Base-by-base conservation (phyloP, 2,329 filamentous ascomycete species). In the Mollisiaceae sp. region DNA sequence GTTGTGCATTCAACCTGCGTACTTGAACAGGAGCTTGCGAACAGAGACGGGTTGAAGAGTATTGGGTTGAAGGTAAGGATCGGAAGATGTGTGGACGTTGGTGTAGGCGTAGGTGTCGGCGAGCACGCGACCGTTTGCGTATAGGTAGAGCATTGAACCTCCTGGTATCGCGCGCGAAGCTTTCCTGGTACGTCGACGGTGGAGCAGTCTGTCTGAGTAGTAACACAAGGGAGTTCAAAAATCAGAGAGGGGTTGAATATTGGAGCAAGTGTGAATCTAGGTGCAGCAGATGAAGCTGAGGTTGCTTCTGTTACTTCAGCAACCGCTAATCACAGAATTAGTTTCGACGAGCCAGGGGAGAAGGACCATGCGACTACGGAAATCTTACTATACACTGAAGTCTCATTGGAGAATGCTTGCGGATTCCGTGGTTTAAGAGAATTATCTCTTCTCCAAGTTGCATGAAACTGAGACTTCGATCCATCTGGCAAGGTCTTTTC, bases 401-500 rank as follows among this genome's bases (percentile, higher is more conserved):
- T 41, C 15, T 41, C 38, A 5, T 12, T 9, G 15, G 15, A 3
- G 15, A 3, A 12, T 12, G 38, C 12, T 41, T 41, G 38, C 12
- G 38, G 38, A 18, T 4, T 43, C 2, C 57, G 38, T 15, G 57
- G 57, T 47, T 27, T 8, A 4, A 59, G 20, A 14, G 36, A 47
- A 20, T 50, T 27, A 50, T 61, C 58, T 59, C 65, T 38, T 24
- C 59, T 45, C 57, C 38, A 45, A 38, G 65, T 54, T 12, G 54
- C 27, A 60, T 64, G 65, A 22, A 66, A 66, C 6, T 59, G 8
- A 8, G 65, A 66, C n/a, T 60, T 63, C 2, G 65, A 63, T 18
- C 65, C 65, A 55, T 59, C 58, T 20, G 65, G 65, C 45, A 66
- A 54, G 27, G 50, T 66, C 58, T 66, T 66, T 59, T 66, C 50